These are phyloP conservation scores for Gentiana straminea DNA, from an alignment of 257 asterid species.

Conservation along the genomic window DNA sequence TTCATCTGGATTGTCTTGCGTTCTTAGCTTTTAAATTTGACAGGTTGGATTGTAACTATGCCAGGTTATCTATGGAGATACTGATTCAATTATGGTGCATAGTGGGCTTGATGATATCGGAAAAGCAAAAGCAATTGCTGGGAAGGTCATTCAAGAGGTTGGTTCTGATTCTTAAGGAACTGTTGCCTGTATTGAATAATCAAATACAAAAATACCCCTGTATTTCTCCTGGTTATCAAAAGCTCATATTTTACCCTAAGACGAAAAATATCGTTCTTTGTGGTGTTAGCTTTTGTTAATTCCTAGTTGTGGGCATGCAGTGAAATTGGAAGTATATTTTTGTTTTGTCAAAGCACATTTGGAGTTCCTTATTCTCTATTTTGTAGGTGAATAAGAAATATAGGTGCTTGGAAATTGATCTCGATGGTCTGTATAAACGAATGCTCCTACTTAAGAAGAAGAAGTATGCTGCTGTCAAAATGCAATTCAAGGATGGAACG, in stretches of 20 bases:
- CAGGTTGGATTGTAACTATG: conserved; percentile 12
- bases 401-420: conserved; percentile 92
- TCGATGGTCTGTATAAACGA: conserved; percentile 92
- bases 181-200: conserved; percentile 4
- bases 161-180: conserved; percentile 11
- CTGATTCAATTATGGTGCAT: conserved; percentile 95
- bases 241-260: background rate
- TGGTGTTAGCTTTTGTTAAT: background rate
- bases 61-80: conserved; percentile 98
- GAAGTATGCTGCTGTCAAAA: conserved; percentile 96
- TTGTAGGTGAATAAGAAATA: conserved; percentile 90
- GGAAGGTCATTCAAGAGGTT: conserved; percentile 90
- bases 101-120: conserved; percentile 88
- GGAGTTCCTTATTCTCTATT: conserved; percentile 8
- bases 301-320: background rate
- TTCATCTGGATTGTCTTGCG: conserved; percentile 5
- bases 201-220: background rate
- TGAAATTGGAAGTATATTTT: background rate
- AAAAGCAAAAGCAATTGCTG: conserved; percentile 74
- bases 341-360: conserved; percentile 5
- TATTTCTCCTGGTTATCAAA: too few relatives aligned
- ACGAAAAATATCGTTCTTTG: background rate
- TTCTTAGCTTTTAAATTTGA: conserved; percentile 9
- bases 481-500: conserved; percentile 71
- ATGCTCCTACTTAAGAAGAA: conserved; percentile 95